These are phyloP conservation scores for Apiospora phragmitis DNA, from an alignment of 2,329 filamentous ascomycete genomes.

Conservation along the genomic window DNA sequence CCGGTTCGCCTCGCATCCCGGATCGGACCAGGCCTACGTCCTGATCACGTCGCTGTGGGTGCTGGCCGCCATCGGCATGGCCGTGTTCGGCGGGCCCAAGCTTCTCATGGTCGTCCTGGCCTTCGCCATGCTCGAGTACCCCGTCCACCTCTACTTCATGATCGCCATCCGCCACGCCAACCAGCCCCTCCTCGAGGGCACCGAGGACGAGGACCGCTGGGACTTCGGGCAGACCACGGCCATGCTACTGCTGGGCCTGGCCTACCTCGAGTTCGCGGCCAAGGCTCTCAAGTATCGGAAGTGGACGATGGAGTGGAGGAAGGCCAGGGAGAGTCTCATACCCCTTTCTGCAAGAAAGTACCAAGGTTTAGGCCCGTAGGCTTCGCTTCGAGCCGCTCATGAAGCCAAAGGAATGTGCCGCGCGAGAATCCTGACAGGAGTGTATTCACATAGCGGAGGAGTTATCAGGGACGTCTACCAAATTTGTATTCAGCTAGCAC, in stretches of 20 bases:
- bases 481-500: not conserved
- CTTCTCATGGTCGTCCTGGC: constrained; percentile 25
- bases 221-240: constrained; percentile 35
- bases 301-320: not conserved
- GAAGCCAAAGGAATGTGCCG: not conserved
- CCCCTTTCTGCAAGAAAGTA: not conserved
- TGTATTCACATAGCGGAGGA: not conserved
- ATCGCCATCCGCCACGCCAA: constrained; percentile 32
- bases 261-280: not conserved
- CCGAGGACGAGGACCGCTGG: constrained; percentile 30
- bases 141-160: constrained; percentile 34
- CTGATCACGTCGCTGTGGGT: constrained; percentile 22
- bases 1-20: constrained; percentile 22
- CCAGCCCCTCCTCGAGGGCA: constrained; percentile 26
- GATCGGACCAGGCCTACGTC: constrained; percentile 25
- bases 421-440: not conserved
- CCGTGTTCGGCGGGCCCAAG: constrained; percentile 19
- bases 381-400: not conserved
- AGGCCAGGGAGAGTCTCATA: not conserved
- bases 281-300: not conserved
- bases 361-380: not conserved
- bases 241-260: constrained; percentile 23
- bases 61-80: constrained; percentile 22
- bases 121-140: constrained; percentile 30
- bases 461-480: not conserved